Evolutionary conservation across 345 rosid genomes (phyloP).

Genomic region (Clarkia xantiana): DNA sequence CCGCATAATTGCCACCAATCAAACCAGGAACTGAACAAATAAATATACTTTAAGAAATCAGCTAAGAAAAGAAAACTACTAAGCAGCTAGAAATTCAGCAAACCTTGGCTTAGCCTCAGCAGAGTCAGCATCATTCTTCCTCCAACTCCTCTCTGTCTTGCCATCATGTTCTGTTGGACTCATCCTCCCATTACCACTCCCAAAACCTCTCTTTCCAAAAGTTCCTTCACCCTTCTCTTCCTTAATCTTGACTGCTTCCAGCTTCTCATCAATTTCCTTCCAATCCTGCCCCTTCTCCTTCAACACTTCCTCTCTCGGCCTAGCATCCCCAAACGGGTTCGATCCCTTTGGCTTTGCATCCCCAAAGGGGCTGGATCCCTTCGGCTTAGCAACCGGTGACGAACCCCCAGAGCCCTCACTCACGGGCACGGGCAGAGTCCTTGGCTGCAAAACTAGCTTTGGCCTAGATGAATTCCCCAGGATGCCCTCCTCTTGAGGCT

Average conservation of each 20-base stretch:
- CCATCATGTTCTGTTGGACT: conserved; percentile 2
- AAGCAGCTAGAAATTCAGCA: not conserved
- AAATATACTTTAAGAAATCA: not conserved
- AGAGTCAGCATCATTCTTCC: conserved; percentile 8
- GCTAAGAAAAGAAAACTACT: not conserved
- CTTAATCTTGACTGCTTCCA: conserved; percentile 37
- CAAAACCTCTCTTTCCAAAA: conserved; percentile 20
- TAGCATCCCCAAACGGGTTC: conserved; percentile 78
- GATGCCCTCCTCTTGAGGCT: conserved; percentile 33
- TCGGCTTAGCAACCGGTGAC: not conserved
- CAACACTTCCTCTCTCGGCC: conserved; percentile 94
- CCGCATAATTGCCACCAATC: no score
- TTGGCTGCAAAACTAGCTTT: conserved; percentile 66
- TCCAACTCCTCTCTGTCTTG: conserved; percentile 17
- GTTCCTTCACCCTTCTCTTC: conserved; percentile 33
- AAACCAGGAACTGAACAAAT: no score
- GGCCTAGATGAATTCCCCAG: conserved; percentile 31
- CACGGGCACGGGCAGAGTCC: conserved; percentile 45
- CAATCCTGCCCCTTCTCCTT: conserved; percentile 84
- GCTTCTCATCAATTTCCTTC: conserved; percentile 91
- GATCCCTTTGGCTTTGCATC: conserved; percentile 44
- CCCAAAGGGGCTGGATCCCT: conserved; percentile 14
- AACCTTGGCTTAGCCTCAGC: conserved; percentile 8
- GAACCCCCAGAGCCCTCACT: conserved; percentile 2
- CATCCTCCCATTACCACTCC: conserved; percentile 9